phyloP scores from a whole-genome alignment of 768 basidiomycete genomes.

The Macrolepiota dolichaula region DNA sequence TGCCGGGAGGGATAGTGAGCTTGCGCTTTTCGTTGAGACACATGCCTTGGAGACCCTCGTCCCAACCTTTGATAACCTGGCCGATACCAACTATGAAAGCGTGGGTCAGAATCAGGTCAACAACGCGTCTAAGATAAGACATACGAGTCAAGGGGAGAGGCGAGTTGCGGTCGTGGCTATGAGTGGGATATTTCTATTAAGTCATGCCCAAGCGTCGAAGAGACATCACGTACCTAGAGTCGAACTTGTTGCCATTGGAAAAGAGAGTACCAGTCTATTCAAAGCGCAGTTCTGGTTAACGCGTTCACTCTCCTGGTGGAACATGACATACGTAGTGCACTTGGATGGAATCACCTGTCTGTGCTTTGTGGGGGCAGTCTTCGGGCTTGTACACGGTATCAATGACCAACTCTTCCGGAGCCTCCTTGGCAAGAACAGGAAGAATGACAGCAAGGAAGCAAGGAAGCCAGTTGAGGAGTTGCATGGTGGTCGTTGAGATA shows the following conservation, averaged over 20 bases:
- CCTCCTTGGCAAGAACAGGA: slow-evolving; percentile 35
- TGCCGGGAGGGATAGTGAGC: slow-evolving; percentile 75
- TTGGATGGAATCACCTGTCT: slow-evolving; percentile 58
- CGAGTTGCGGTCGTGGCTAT: slow-evolving; percentile 52
- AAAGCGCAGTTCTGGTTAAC: neutral
- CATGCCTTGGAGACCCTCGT: slow-evolving; percentile 79
- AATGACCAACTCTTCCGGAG: slow-evolving; percentile 56
- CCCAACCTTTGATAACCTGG: slow-evolving; percentile 86
- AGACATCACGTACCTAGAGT: slow-evolving; percentile 62
- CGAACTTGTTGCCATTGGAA: slow-evolving; percentile 77
- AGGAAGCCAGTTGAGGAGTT: slow-evolving; percentile 45
- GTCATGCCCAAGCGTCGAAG: neutral
- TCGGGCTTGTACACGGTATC: slow-evolving; percentile 60
- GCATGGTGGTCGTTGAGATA: slow-evolving; percentile 37
- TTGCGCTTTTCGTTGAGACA: slow-evolving; percentile 86
- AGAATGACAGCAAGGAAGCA: slow-evolving; percentile 39
- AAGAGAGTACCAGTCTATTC: slow-evolving; percentile 77
- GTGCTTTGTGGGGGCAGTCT: slow-evolving; percentile 50
- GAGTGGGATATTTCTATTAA: neutral
- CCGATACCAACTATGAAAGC: slow-evolving; percentile 60
- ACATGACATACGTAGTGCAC: slow-evolving; percentile 69
- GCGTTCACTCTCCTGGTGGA: neutral
- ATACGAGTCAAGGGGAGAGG: slow-evolving; percentile 79
- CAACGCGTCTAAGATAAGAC: neutral
- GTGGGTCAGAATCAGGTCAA: neutral